A percentile compares a stretch with the other conserved stretches of the same genome.
Evolutionary conservation across 129 eudicot species (phyloP).

Genomic region (Tagetes erecta): DNA sequence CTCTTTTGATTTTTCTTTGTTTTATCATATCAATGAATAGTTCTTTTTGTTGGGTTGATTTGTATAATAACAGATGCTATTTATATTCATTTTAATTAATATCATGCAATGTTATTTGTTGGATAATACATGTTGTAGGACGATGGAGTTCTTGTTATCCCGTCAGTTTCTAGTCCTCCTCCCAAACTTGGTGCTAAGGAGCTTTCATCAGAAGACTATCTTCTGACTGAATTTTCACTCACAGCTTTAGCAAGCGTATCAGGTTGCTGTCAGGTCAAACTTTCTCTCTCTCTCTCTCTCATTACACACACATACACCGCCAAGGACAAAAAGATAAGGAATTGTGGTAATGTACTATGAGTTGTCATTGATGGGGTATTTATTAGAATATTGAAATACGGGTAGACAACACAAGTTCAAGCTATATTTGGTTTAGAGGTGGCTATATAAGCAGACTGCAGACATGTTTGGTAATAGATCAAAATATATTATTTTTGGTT

Average conservation of each 20-base stretch:
- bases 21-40: background rate
- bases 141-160: conserved; percentile 83
- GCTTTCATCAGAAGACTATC: conserved; percentile 59
- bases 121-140: conserved; percentile 49
- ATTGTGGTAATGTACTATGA: background rate
- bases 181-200: conserved; percentile 79
- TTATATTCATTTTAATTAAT: background rate
- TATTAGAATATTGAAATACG: conserved; percentile 2
- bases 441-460: background rate
- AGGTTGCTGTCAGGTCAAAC: conserved; percentile 90
- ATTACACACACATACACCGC: background rate
- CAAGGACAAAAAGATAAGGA: background rate
- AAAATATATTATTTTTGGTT: background rate
- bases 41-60: conserved; percentile 6
- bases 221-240: conserved; percentile 46
- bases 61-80: background rate
- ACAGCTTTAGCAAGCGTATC: conserved; percentile 81
- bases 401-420: background rate
- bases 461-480: background rate
- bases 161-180: conserved; percentile 65
- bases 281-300: conserved; percentile 30
- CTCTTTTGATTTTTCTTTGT: background rate
- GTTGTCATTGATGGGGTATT: conserved; percentile 14
- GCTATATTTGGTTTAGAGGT: conserved; percentile 5
- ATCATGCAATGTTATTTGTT: conserved; percentile 7